A percentile compares a stretch with the other conserved stretches of the same genome.
phyloP scores from a whole-genome alignment of 371 early-diverging fungal genomes.

The Mucor indicus region DNA sequence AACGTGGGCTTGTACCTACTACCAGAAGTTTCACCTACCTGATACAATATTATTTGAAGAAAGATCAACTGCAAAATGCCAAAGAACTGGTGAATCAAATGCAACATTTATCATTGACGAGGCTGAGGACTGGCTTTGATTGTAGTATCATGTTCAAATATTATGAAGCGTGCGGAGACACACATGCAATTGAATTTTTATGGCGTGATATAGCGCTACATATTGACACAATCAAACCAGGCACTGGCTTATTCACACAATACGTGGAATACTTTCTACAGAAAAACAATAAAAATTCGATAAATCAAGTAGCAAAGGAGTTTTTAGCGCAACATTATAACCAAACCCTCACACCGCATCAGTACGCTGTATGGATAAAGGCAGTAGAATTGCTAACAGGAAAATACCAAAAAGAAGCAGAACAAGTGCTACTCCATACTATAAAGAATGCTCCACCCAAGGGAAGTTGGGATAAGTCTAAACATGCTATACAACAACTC shows the following conservation, averaged over 20 bases:
- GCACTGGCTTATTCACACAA: constrained; percentile 20
- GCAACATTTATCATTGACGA: constrained; percentile 21
- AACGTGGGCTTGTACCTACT: constrained; percentile 26
- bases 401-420: constrained; percentile 5
- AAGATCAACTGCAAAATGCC: constrained; percentile 16
- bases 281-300: neutral
- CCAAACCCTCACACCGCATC: neutral
- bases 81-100: constrained; percentile 23
- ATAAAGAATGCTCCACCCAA: constrained; percentile 14
- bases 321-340: neutral
- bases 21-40: constrained; percentile 37
- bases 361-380: constrained; percentile 17
- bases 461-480: constrained; percentile 7
- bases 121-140: constrained; percentile 29
- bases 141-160: constrained; percentile 27
- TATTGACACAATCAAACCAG: constrained; percentile 22
- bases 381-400: constrained; percentile 2
- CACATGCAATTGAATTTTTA: constrained; percentile 37
- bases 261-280: constrained; percentile 26
- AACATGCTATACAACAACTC: constrained; percentile 11
- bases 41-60: constrained; percentile 30
- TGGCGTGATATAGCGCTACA: constrained; percentile 36
- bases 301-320: constrained; percentile 1
- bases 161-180: constrained; percentile 20
- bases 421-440: constrained; percentile 9